Evolutionary conservation across 306 rosid genomes (phyloP), one percentile per base, ranked within the genome.

Genomic region (Corylus avellana): DNA sequence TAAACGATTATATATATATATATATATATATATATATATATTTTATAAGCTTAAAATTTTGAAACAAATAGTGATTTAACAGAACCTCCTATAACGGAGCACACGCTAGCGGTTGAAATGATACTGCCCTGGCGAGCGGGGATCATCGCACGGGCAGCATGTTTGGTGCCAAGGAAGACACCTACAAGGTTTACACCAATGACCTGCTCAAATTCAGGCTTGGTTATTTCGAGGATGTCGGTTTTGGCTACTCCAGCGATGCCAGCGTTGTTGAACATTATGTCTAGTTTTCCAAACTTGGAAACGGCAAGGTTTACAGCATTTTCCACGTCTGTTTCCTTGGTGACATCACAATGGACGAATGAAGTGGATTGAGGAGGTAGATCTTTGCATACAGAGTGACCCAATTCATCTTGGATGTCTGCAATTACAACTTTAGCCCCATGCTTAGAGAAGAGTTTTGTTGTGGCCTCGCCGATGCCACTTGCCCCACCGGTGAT

Each of bases 211-310:
- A 91, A 91, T 1, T 79, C 84, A 0, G 72, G 77, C 35, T 49
- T 66, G 9, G 70, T 47, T 8, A 47, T 67, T 3, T 84, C 88
- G 0, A 79, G 12, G 10, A 91, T 86, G 83, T 11, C 67, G 42
- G 67, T 62, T n/a, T 84, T 77, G 20, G 32, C 53, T 4, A 0
- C 18, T 0, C 50, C 89, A 0, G 0, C 0, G 18, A 80, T 46
- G 2, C 87, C 93, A 0, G 92, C 92, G 4, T 91, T 91, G 76
- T 87, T 91, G 54, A 77, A 64, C 93, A 91, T 87, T 63, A 89
- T 87, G 46, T 91, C 96, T 0, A 89, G 86, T 78, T 81, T 84
- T 10, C 92, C 96, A 0, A 86, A 54, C 22, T 81, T 68, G 17
- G 84, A 56, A 29, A 84, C 59, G 0, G 87, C 78, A 0, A 55